Evolutionary conservation across 257 asterid species (phyloP).

Genomic region (Fraxinus quadrangulata): DNA sequence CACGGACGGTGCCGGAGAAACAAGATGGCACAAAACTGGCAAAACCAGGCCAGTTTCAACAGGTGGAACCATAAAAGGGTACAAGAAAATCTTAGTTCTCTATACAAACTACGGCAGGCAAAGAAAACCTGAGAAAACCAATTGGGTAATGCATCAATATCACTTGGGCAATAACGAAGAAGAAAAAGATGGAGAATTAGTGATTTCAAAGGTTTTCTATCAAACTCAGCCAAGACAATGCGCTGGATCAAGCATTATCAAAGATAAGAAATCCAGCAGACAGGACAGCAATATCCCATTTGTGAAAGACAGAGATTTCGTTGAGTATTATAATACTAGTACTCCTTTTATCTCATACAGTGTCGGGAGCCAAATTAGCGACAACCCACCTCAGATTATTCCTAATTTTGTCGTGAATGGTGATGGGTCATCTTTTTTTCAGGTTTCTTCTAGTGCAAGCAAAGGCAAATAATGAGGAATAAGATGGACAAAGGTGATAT

Average conservation of each 20-base stretch:
- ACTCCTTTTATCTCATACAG: constrained; percentile 31
- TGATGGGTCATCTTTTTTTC: constrained; percentile 61
- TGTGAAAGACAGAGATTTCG: constrained; percentile 30
- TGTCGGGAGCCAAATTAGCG: constrained; percentile 40
- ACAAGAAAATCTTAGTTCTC: constrained; percentile 83
- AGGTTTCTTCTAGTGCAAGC: constrained; percentile 65
- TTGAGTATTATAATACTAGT: constrained; percentile 45
- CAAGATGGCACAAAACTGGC: constrained; percentile 96
- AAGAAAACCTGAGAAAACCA: constrained; percentile 84
- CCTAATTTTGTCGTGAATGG: constrained; percentile 56
- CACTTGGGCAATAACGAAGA: constrained; percentile 81
- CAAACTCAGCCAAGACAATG: constrained; percentile 95
- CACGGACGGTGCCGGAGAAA: constrained; percentile 64
- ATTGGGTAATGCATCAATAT: constrained; percentile 97
- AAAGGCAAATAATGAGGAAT: constrained; percentile 54
- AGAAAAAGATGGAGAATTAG: constrained; percentile 88
- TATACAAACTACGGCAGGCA: constrained; percentile 91
- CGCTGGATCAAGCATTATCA: constrained; percentile 25
- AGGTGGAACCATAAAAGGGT: constrained; percentile 53
- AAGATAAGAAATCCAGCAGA: constrained; percentile 12
- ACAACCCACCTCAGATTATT: constrained; percentile 46
- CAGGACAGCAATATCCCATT: constrained; percentile 2
- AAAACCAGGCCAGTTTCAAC: constrained; percentile 65
- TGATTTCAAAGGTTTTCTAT: constrained; percentile 86
- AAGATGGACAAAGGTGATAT: background rate